Base-by-base conservation (phyloP, 208 protist genomes). In the Leishmania aethiopica region DNA sequence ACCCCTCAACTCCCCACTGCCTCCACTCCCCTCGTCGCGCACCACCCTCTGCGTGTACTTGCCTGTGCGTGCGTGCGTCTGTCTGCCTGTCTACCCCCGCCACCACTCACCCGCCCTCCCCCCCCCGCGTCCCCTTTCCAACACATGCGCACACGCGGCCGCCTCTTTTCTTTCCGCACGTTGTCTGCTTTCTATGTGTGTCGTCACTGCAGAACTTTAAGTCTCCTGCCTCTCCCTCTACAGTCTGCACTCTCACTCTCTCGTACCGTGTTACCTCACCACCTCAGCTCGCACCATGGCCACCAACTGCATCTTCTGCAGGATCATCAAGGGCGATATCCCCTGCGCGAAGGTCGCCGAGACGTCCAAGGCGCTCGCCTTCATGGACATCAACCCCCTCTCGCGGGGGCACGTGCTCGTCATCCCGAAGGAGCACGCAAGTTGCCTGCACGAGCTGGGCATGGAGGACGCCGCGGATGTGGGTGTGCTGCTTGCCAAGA, bases 311-410 rank as follows among this genome's bases (percentile, higher is more conserved):
- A 92, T 98, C 73, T 98, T 98, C 85, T 98, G 95, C 86, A 95
- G 90, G 71, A 97, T 98, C 81, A 82, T 97, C 25, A 84, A 89
- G 11, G 95, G 95, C 22, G 64, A 79, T 28, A 96, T 97, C 37
- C 95, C 95, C 13, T 96, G 92, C 84, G 90, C 94, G 84, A 97
- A 96, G 82, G 91, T 98, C 22, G 90, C 90, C 10, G 95, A 98
- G 88, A 95, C 91, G 45, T 76, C 88, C 45, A 95, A 89, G 88
- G 86, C 87, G 53, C 79, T 98, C 28, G 93, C 93, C 60, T 98
- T 98, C 82, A 92, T 98, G 91, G 95, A 98, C 85, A 95, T 97
- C 83, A 93, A 92, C 83, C 95, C 95, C 47, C 86, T 98, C 73
- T 87, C 92, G 0, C 89, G 85, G 57, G 95, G 95, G 0, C 95